A percentile compares a stretch with the other conserved stretches of the same genome.
Conservation (phyloP, 768 basidiomycete species). For the Rhodosporidiobolus odoratus region DNA sequence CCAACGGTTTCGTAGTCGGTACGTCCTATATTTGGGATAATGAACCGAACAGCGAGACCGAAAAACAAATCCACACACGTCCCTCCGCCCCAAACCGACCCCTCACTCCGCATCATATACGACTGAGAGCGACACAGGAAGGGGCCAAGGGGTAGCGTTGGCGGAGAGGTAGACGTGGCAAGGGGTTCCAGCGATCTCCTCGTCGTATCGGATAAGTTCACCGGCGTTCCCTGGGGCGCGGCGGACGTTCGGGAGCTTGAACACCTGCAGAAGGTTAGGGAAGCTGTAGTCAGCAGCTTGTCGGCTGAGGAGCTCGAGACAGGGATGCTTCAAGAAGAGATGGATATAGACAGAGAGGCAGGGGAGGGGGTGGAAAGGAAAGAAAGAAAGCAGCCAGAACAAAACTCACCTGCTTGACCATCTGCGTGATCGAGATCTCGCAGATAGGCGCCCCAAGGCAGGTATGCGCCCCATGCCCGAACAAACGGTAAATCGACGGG, state of each 20-base stretch:
- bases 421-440: conserved; percentile 1
- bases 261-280: conserved; percentile 1
- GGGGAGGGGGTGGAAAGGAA: not conserved
- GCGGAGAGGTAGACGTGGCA: conserved; percentile 5
- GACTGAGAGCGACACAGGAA: conserved; percentile 17
- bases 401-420: not conserved
- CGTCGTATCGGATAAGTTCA: not conserved
- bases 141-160: not conserved
- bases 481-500: conserved; percentile 15
- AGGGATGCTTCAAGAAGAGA: too few relatives aligned
- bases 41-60: too few relatives aligned
- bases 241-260: conserved; percentile 13
- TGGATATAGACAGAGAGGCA: not conserved
- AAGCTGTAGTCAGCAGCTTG: too few relatives aligned
- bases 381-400: not conserved
- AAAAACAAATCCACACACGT: too few relatives aligned
- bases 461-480: conserved; percentile 20
- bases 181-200: conserved; percentile 2
- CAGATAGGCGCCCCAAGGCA: conserved; percentile 13
- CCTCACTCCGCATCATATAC: not conserved
- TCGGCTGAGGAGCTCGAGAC: too few relatives aligned
- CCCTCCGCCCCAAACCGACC: not conserved
- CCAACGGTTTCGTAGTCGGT: too few relatives aligned
- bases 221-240: conserved; percentile 24
- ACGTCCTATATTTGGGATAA: too few relatives aligned